Percentiles rank a stretch among this genome's conserved stretches.
Conservation (phyloP, 2,329 filamentous ascomycete genomes). For the Didymella pinodella region DNA sequence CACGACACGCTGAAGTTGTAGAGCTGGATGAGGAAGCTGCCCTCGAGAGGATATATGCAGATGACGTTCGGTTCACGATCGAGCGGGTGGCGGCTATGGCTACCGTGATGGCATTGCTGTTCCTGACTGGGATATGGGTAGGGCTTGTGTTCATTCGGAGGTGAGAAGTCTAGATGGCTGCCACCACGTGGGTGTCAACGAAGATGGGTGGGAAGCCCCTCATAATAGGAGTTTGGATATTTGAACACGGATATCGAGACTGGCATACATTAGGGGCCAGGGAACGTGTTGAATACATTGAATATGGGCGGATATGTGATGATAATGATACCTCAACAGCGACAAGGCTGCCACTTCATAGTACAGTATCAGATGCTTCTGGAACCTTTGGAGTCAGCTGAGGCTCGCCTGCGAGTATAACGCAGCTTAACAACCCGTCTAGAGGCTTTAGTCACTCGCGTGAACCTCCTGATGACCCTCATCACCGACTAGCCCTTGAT, state of each 20-base stretch:
- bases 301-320: conserved; percentile 5
- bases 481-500: background rate
- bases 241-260: background rate
- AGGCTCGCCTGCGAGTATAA: background rate
- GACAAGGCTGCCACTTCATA: background rate
- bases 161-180: background rate
- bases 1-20: conserved; percentile 7
- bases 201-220: background rate
- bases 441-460: background rate
- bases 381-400: background rate
- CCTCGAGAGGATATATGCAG: conserved; percentile 18
- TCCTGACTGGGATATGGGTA: conserved; percentile 25
- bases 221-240: background rate
- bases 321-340: conserved; percentile 11
- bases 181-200: background rate
- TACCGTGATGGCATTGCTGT: conserved; percentile 26
- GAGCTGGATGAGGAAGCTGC: conserved; percentile 30
- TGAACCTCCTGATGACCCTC: background rate
- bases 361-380: background rate
- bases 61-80: conserved; percentile 34
- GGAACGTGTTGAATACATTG: background rate
- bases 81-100: conserved; percentile 31
- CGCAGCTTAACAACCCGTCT: background rate
- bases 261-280: background rate
- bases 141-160: conserved; percentile 14